phyloP scores from a whole-genome alignment of 768 basidiomycete genomes.

The Auriscalpium microsporum region DNA sequence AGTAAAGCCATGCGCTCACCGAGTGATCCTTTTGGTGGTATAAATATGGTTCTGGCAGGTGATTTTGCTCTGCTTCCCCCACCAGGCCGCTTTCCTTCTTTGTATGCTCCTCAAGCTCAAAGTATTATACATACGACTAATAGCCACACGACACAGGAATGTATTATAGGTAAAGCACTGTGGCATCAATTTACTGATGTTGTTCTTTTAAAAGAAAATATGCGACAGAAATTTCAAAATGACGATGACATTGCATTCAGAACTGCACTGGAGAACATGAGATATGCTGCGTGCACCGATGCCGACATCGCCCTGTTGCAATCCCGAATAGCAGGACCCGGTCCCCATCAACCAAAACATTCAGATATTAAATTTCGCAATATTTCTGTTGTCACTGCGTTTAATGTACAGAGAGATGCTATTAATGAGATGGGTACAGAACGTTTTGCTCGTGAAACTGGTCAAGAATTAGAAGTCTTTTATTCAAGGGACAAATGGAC shows the following conservation, averaged over 20 bases:
- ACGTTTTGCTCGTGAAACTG: slow-evolving; percentile 26
- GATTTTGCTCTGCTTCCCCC: slow-evolving; percentile 38
- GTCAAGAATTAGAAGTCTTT: slow-evolving; percentile 21
- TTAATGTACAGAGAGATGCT: slow-evolving; percentile 29
- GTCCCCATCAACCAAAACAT: slow-evolving; percentile 6
- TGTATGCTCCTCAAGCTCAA: slow-evolving; percentile 14
- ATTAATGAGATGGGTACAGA: slow-evolving; percentile 25
- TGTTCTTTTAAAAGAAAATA: slow-evolving; percentile 14
- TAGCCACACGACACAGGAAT: background rate
- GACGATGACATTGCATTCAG: slow-evolving; percentile 21
- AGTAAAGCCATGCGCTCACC: slow-evolving; percentile 7
- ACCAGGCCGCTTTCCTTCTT: slow-evolving; percentile 11
- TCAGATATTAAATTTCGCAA: slow-evolving; percentile 20
- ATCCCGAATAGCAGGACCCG: slow-evolving; percentile 16
- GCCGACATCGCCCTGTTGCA: slow-evolving; percentile 30
- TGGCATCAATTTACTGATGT: slow-evolving; percentile 16
- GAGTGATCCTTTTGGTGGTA: slow-evolving; percentile 27
- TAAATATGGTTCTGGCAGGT: slow-evolving; percentile 35
- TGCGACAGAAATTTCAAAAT: slow-evolving; percentile 10
- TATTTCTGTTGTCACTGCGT: slow-evolving; percentile 31
- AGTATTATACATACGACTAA: background rate
- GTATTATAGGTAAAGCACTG: slow-evolving; percentile 9
- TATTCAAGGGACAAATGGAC: slow-evolving; percentile 16
- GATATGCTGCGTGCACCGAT: slow-evolving; percentile 30
- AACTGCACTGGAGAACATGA: slow-evolving; percentile 27